A percentile compares a stretch with the other conserved stretches of the same genome.
phyloP scores from a whole-genome alignment of 768 basidiomycete species.

The Termitomyces sp. region DNA sequence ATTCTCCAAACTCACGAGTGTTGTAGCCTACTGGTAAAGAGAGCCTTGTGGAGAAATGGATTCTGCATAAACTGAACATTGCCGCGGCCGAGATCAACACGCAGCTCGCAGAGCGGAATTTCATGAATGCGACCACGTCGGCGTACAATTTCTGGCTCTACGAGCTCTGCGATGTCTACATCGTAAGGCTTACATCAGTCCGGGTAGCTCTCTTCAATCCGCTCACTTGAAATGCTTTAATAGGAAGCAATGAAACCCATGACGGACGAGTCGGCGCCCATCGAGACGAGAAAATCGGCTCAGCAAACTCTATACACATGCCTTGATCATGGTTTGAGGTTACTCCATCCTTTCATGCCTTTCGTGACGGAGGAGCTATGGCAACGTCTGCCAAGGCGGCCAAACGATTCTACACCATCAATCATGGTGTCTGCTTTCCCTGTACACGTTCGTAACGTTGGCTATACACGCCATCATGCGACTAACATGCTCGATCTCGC shows the following conservation, averaged over 20 bases:
- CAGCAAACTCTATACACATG: slow-evolving; percentile 96
- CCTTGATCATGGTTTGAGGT: slow-evolving; percentile 81
- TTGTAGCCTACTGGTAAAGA: slow-evolving; percentile 81
- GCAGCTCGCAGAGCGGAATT: slow-evolving; percentile 75
- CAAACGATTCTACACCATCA: slow-evolving; percentile 75
- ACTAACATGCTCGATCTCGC: not conserved
- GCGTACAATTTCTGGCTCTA: slow-evolving; percentile 97
- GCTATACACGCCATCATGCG: not conserved
- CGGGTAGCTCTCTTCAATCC: not conserved
- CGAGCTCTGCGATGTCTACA: slow-evolving; percentile 99
- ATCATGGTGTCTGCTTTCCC: slow-evolving; percentile 92
- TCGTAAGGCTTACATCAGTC: slow-evolving; percentile 45
- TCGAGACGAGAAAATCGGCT: slow-evolving; percentile 66
- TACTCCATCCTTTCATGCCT: slow-evolving; percentile 98
- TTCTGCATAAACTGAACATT: slow-evolving; percentile 87
- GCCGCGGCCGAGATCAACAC: slow-evolving; percentile 75
- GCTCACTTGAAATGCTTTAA: slow-evolving; percentile 1
- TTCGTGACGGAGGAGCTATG: slow-evolving; percentile 98
- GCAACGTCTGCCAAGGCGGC: slow-evolving; percentile 89
- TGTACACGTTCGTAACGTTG: slow-evolving; percentile 48
- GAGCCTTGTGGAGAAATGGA: slow-evolving; percentile 91
- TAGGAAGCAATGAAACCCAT: slow-evolving; percentile 99
- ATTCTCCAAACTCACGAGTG: slow-evolving; percentile 6
- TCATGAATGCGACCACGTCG: slow-evolving; percentile 84
- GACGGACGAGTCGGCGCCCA: slow-evolving; percentile 73